These are phyloP conservation scores for Serendipita sp. DNA, from an alignment of 768 basidiomycete genomes.

Conservation along the genomic window DNA sequence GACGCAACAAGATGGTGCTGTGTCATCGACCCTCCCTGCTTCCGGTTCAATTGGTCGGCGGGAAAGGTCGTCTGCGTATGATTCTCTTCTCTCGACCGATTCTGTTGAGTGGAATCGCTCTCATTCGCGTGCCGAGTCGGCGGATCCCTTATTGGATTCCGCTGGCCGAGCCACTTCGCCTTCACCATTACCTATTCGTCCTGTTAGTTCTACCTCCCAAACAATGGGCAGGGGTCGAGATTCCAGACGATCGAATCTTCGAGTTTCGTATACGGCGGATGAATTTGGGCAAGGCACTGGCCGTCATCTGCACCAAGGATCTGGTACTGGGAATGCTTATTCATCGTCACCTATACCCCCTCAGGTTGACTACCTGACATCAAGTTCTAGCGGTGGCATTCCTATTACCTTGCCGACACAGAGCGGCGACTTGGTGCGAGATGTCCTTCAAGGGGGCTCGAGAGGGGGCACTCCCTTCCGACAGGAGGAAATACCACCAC, in stretches of 20 bases:
- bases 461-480: not conserved
- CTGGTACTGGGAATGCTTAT: not conserved
- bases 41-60: not conserved
- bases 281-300: not conserved
- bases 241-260: not conserved
- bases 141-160: not conserved
- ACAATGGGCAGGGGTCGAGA: not conserved
- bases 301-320: not conserved
- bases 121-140: constrained; percentile 1
- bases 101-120: not conserved
- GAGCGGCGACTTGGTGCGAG: constrained; percentile 1
- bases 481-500: constrained; percentile 9
- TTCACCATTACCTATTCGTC: not conserved
- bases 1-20: not conserved
- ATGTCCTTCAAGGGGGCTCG: constrained; percentile 8
- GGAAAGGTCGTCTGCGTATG: constrained; percentile 3
- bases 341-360: not conserved
- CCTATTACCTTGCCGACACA: not conserved
- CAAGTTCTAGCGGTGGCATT: not conserved
- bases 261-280: constrained; percentile 1
- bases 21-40: not conserved
- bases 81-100: not conserved
- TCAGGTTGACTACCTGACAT: not conserved
- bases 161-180: not conserved
- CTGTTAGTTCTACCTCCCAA: not conserved